Evolutionary conservation across 192 early-diverging fungal species (phyloP).

Genomic region (Coemansia erecta): DNA sequence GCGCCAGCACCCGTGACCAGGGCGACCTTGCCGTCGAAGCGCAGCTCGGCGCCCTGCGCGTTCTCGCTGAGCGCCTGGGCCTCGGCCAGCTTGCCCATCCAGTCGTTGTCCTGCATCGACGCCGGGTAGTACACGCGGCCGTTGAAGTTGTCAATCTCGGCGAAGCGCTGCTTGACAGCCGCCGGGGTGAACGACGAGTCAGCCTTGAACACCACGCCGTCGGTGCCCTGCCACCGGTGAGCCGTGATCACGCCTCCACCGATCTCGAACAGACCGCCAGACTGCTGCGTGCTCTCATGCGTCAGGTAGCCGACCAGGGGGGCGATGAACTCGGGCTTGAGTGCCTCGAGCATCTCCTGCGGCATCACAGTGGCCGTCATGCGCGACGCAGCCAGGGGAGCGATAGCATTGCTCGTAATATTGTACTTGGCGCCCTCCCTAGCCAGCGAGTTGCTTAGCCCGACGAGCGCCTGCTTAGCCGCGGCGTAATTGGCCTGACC

Average conservation of each 20-base stretch:
- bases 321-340: constrained; percentile 97
- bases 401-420: constrained; percentile 90
- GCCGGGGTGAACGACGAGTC: constrained; percentile 83
- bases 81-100: constrained; percentile 72
- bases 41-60: constrained; percentile 55
- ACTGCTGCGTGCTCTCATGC: constrained; percentile 81
- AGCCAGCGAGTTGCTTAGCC: constrained; percentile 89
- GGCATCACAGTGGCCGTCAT: constrained; percentile 99
- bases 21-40: constrained; percentile 78
- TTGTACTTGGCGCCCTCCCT: constrained; percentile 94
- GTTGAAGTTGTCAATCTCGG: constrained; percentile 72
- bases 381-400: constrained; percentile 93
- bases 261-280: constrained; percentile 88
- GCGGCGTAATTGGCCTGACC: constrained; percentile 68
- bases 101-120: constrained; percentile 78
- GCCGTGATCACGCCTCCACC: constrained; percentile 89
- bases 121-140: constrained; percentile 65
- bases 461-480: constrained; percentile 93
- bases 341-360: constrained; percentile 87
- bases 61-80: constrained; percentile 69
- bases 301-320: constrained; percentile 92
- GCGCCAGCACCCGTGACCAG: constrained; percentile 90
- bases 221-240: constrained; percentile 86
- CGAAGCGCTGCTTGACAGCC: constrained; percentile 74
- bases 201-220: constrained; percentile 88